Conservation (phyloP, 768 basidiomycete species). For the Tricholoma terreum region DNA sequence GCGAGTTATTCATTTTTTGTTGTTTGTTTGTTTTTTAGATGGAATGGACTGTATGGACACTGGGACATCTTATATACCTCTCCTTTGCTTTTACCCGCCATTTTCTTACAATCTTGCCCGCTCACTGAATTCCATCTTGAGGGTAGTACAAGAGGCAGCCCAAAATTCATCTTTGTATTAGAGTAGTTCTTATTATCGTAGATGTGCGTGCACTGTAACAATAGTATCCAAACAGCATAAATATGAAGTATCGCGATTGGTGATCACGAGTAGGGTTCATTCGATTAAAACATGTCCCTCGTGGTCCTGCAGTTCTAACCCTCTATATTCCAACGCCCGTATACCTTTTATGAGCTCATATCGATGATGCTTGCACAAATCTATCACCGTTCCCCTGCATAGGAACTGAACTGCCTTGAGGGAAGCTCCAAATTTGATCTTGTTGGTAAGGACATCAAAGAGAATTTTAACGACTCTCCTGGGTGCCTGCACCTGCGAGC, state of each 20-base stretch:
- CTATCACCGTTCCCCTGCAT: constrained; percentile 9
- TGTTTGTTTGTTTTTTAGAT: constrained; percentile 1
- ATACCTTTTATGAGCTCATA: not conserved
- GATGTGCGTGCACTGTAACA: not conserved
- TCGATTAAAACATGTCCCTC: no score
- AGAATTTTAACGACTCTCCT: constrained; percentile 1
- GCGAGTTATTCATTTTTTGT: not conserved
- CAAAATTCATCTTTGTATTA: not conserved
- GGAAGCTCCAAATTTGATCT: not conserved
- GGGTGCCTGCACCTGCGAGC: constrained; percentile 3
- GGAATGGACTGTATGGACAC: not conserved
- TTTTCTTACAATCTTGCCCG: not conserved
- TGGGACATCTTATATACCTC: constrained; percentile 1
- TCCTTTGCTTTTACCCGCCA: not conserved
- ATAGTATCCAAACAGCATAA: not conserved
- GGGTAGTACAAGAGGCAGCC: not conserved
- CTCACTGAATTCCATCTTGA: not conserved
- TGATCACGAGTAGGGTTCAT: no score
- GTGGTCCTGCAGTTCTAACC: constrained; percentile 13
- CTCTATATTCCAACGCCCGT: constrained; percentile 3
- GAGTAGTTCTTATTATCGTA: not conserved
- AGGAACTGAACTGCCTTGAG: constrained; percentile 13
- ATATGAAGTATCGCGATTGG: no score
- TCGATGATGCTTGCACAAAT: constrained; percentile 11
- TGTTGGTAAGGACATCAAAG: not conserved